These are phyloP conservation scores for Epichloe gansuensis DNA, from an alignment of 2,329 filamentous ascomycete genomes.

Conservation along the genomic window DNA sequence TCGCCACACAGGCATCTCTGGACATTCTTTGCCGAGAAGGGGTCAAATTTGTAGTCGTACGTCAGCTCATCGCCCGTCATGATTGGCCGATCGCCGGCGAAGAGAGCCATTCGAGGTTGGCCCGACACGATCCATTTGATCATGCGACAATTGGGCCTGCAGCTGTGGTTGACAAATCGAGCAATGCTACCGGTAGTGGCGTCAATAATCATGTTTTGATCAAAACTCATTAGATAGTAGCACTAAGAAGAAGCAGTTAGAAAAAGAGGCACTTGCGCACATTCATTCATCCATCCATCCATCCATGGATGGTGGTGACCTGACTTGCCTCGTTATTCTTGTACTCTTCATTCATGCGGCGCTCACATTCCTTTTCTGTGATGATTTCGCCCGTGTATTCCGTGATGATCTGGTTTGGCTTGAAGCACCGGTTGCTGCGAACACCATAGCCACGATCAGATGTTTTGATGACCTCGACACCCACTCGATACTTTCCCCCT, in stretches of 20 bases:
- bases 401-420: slow-evolving; percentile 88
- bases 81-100: slow-evolving; percentile 80
- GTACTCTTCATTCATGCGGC: slow-evolving; percentile 86
- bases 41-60: slow-evolving; percentile 75
- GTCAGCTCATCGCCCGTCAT: slow-evolving; percentile 93
- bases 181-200: slow-evolving; percentile 92
- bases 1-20: slow-evolving; percentile 54
- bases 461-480: slow-evolving; percentile 92
- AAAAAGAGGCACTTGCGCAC: background rate
- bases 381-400: slow-evolving; percentile 98
- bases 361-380: slow-evolving; percentile 84
- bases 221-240: slow-evolving; percentile 97
- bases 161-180: slow-evolving; percentile 96
- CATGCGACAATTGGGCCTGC: slow-evolving; percentile 93
- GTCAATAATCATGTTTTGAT: slow-evolving; percentile 97
- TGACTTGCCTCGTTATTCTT: slow-evolving; percentile 74
- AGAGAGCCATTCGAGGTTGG: slow-evolving; percentile 91
- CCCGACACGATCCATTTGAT: slow-evolving; percentile 94
- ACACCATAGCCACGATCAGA: slow-evolving; percentile 81
- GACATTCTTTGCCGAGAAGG: slow-evolving; percentile 56
- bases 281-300: background rate
- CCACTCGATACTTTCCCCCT: slow-evolving; percentile 81
- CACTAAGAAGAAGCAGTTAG: slow-evolving; percentile 42
- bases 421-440: slow-evolving; percentile 77
- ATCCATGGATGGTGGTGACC: background rate